Percentiles rank a stretch among this genome's conserved stretches.
Conservation (phyloP, 1,139 yeast genomes). For the Sugiyamaella pinicola region DNA sequence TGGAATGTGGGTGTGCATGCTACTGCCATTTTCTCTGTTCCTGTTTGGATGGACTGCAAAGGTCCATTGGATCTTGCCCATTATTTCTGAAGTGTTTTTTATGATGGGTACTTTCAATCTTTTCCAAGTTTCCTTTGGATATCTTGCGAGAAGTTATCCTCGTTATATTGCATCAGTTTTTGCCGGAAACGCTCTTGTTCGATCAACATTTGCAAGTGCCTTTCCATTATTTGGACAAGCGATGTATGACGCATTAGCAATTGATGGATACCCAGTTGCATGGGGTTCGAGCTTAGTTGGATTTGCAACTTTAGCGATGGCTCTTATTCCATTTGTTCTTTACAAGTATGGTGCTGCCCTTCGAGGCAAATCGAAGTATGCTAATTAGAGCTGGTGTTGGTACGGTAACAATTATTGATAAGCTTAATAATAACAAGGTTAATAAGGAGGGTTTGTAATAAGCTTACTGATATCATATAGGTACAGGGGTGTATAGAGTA, state of each 20-base stretch:
- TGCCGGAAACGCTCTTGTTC: slow-evolving; percentile 56
- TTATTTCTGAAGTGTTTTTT: too few relatives aligned
- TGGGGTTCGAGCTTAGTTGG: slow-evolving; percentile 58
- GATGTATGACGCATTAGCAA: slow-evolving; percentile 51
- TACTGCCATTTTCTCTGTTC: slow-evolving; percentile 52
- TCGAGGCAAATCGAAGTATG: slow-evolving; percentile 35
- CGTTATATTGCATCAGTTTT: slow-evolving; percentile 65
- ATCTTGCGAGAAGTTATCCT: too few relatives aligned
- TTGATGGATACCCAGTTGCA: slow-evolving; percentile 55
- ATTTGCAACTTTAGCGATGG: slow-evolving; percentile 47
- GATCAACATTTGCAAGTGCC: slow-evolving; percentile 58
- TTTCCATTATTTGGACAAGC: slow-evolving; percentile 63
- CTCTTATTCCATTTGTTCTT: slow-evolving; percentile 42
- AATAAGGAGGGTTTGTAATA: too few relatives aligned
- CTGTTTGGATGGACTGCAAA: slow-evolving; percentile 61
- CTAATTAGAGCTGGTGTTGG: too few relatives aligned
- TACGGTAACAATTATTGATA: too few relatives aligned
- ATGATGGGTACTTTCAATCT: too few relatives aligned
- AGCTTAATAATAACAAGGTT: background rate
- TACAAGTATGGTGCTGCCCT: slow-evolving; percentile 29
- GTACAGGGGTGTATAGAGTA: too few relatives aligned
- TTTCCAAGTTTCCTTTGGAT: too few relatives aligned
- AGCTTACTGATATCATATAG: too few relatives aligned
- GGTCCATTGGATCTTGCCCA: slow-evolving; percentile 84
- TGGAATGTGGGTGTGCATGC: slow-evolving; percentile 55